Base-by-base conservation (phyloP, 2,329 filamentous ascomycete genomes). In the Colletotrichum brevisporum region DNA sequence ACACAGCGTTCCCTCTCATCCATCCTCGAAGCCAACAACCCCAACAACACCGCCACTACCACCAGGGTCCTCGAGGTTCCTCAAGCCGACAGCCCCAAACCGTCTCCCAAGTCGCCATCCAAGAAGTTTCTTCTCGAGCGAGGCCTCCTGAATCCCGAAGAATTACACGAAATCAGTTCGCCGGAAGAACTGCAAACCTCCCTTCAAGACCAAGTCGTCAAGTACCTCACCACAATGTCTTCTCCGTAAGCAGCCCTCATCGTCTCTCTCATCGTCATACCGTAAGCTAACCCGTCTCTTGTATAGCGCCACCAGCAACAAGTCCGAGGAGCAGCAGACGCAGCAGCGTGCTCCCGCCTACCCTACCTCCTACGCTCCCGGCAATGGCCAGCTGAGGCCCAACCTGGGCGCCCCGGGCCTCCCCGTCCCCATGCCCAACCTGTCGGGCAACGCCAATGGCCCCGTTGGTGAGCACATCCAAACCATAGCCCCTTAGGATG, bases 401-500 rank as follows among this genome's bases (percentile, higher is more conserved):
- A 67, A 54, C n/a, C 54, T 67, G 63, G 36, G 31, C 13, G 18
- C n/a, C 3, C 43, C 66, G 18, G 66, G 61, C 13, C 54, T 69
- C 16, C 66, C 67, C 6, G 54, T 69, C 15, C 66, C 74, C 59
- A 77, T 78, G 73, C 80, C 80, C 36, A 77, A 76, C 61, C 78
- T 82, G 53, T 80, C 80, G 5, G 79, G 80, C 69, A 75, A 76
- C 48, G 77, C 75, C 60, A 79, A 78, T 73, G 74, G 75, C 43
- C 69, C 75, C 12, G 39, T 61, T 21, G 77, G 75, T 76, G 62
- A 69, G 75, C 72, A 2, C 1, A 5, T 31, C 27, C 27, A 31
- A 8, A 2, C 8, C 8, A 2, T 36, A 4, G 3, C 3, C 4
- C 21, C 3, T 27, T 5, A 0, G 6, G 0, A 16, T 43, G 41